Evolutionary conservation across 768 basidiomycete genomes (phyloP), one percentile per base, ranked within the genome.

Genomic region (Termitomyces eurrhizus): DNA sequence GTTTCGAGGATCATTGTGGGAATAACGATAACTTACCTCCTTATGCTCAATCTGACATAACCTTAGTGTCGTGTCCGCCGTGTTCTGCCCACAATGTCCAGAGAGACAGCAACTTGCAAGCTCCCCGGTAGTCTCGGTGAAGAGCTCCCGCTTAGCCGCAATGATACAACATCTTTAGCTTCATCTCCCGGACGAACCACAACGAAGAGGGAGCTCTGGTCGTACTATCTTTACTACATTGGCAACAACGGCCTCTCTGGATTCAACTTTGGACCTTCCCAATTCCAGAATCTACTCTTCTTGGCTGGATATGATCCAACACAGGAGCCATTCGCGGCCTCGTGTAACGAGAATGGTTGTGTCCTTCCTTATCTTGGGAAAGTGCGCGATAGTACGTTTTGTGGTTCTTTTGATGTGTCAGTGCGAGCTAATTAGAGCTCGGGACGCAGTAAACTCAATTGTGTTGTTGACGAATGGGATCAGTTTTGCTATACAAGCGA

Each of bases 391-490:
- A 82, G 88, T 87, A 62, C 56, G 84, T 74, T 26, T 36, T 36
- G 2, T 45, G 32, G 18, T 24, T 53, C 29, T 37, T 50, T 13
- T 36, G 13, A 41, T 52, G 42, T 39, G 56, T 39, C 14, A 18
- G 7, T 45, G 29, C n/a, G 3, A 36, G 18, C 46, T 51, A 29
- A 58, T 33, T 1, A 21, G n/a, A 26, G 26, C 9, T 32, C n/a
- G 24, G 32, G 37, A 46, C 11, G 26, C 65, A 89, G 87, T 89
- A 58, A 92, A 89, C 66, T 88, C 89, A 2, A 89, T 91, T 62
- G 87, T 91, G 5, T 78, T 91, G 29, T 77, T 90, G 58, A 90
- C 89, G 8, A 92, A 92, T 65, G 90, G 90, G 4, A 84, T 92
- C 48, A 87, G 86, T 61, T 91, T 91, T 66, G 88, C 88, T 0